Evolutionary conservation across 257 asterid species (phyloP).

Genomic region (Solanum phureja): DNA sequence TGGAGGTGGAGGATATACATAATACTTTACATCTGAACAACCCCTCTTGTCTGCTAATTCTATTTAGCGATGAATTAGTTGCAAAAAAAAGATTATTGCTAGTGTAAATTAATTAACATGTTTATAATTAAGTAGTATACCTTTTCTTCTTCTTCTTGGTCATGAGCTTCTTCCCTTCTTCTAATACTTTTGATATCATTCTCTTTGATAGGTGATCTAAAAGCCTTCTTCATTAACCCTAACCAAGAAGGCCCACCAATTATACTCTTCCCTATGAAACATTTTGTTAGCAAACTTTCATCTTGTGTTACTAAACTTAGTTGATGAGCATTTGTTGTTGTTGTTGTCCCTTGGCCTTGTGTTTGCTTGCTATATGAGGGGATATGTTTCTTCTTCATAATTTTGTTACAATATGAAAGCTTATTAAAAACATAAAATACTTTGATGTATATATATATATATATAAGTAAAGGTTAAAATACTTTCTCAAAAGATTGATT

Average conservation of each 20-base stretch:
- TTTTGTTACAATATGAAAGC: neutral
- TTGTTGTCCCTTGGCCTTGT: neutral
- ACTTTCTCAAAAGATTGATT: neutral
- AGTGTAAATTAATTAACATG: neutral
- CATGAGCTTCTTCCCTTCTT: slow-evolving; percentile 23
- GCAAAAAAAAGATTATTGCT: too few species aligned
- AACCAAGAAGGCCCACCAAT: slow-evolving; percentile 55
- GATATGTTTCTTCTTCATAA: neutral
- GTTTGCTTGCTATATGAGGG: neutral
- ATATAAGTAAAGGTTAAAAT: neutral
- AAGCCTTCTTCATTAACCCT: slow-evolving; percentile 56
- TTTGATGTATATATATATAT: neutral
- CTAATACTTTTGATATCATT: slow-evolving; percentile 19
- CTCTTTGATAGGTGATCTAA: slow-evolving; percentile 50
- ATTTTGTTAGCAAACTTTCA: neutral
- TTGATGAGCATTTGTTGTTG: neutral
- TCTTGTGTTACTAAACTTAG: neutral
- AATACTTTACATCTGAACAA: neutral
- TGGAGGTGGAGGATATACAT: rapidly evolving
- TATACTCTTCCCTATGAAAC: slow-evolving; percentile 50
- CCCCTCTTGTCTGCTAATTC: too few species aligned
- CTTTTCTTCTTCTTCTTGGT: slow-evolving; percentile 47
- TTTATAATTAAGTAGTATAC: slow-evolving; percentile 8
- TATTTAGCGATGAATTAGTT: too few species aligned
- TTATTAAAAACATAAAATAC: neutral